Base-by-base conservation (phyloP, 768 basidiomycete genomes). In the Kwoniella sp. region DNA sequence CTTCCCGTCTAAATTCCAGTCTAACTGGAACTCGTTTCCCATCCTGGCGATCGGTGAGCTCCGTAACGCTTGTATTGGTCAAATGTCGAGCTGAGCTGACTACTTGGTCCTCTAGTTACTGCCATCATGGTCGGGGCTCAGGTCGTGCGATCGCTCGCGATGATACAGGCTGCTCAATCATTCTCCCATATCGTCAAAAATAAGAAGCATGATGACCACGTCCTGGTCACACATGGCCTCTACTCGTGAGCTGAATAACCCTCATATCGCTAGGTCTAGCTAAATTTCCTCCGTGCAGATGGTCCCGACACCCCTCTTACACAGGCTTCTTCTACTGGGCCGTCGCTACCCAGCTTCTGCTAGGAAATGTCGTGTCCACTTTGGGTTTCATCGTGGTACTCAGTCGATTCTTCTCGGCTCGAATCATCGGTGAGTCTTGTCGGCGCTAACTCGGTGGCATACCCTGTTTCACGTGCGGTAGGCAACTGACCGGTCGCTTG, bases 251-350 rank as follows among this genome's bases (percentile, higher is more conserved):
- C 40, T 44, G 8, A 10, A 6, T 19, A 9, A 3, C 83, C 64
- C 21, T 12, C 19, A 7, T 17, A 47, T 47, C 46, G 46, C 6
- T 22, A 22, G 7, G 46, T 6, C 46, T 25, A 15, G 52, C 5
- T 13, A 22, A 1, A 33, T 49, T 64, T 47, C 44, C 40, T n/a
- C 17, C 9, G 17, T 25, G 15, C 69, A 92, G 91, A 7, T 90
- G 86, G 86, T 88, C 88, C 65, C 87, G 96, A 15, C 96, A 99
- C 80, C 96, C 96, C 12, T 96, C 95, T 0, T 99, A 99, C 71
- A 86, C 91, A 1, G 96, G 94, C 1, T 99, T 97, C 83, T 95
- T 90, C 80, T 98, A 95, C 79, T 98, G 96, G 96, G 93, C 92
- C 0, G 74, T 99, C 26, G 92, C 94, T 1, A 96, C 92, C 0